These are phyloP conservation scores for Tetrapisispora arboricola DNA, from an alignment of 805 yeast genomes.

Conservation along the genomic window DNA sequence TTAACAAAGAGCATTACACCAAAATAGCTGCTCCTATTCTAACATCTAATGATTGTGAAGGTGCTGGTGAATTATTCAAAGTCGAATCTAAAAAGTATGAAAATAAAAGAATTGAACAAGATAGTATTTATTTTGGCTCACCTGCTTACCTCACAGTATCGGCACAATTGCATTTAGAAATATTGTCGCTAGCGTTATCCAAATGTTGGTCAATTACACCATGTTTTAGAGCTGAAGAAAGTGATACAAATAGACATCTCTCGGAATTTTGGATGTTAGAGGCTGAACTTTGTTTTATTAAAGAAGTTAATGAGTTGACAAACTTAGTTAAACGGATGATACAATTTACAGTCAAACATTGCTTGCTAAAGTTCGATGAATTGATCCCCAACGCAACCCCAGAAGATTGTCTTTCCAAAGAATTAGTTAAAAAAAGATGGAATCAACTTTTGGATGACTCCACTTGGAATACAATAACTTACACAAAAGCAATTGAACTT, in stretches of 20 bases:
- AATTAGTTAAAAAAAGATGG: conserved; percentile 48
- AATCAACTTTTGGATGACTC: conserved; percentile 26
- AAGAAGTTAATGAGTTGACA: conserved; percentile 50
- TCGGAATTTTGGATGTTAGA: conserved; percentile 98
- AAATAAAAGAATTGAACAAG: background rate
- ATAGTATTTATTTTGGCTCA: conserved; percentile 46
- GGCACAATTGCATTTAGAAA: conserved; percentile 85
- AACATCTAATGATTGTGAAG: conserved; percentile 91
- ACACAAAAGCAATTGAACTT: conserved; percentile 60
- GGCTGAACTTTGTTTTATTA: conserved; percentile 69
- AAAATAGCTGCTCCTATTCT: conserved; percentile 81
- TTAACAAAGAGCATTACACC: conserved; percentile 42
- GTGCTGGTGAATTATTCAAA: conserved; percentile 85
- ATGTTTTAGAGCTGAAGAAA: conserved; percentile 86
- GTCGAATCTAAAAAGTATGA: conserved; percentile 28
- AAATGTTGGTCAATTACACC: conserved; percentile 87
- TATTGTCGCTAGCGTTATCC: conserved; percentile 57
- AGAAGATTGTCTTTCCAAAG: conserved; percentile 11
- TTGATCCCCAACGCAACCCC: conserved; percentile 11
- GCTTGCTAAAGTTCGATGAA: conserved; percentile 21
- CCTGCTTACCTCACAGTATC: conserved; percentile 73
- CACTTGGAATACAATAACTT: conserved; percentile 62
- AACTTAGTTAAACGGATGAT: conserved; percentile 49
- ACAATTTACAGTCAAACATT: conserved; percentile 34
- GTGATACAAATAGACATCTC: conserved; percentile 84